phyloP scores from a whole-genome alignment of 2,329 filamentous ascomycete genomes.

The Pseudogymnoascus sp. region DNA sequence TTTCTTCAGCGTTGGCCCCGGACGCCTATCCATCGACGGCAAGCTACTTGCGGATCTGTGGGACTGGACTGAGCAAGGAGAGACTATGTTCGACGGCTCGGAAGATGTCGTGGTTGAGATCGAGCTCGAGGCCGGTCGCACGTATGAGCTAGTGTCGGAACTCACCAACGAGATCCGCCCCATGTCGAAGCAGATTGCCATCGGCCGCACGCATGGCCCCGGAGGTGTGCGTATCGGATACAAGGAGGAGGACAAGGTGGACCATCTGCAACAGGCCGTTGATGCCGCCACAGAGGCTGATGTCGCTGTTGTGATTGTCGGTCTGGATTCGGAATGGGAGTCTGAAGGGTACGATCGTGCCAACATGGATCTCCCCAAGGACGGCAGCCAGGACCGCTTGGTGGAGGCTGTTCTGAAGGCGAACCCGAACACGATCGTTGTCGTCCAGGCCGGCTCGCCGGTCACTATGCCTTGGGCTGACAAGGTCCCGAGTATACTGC shows the following conservation, averaged over 20 bases:
- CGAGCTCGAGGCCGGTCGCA: conserved; percentile 48
- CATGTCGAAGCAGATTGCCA: conserved; percentile 48
- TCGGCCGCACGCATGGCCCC: conserved; percentile 54
- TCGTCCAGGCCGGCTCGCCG: conserved; percentile 62
- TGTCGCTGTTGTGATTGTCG: conserved; percentile 60
- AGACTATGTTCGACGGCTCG: conserved; percentile 64
- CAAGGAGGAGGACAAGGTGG: conserved; percentile 52
- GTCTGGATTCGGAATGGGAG: conserved; percentile 67
- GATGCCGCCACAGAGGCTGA: conserved; percentile 53
- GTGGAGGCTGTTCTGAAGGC: conserved; percentile 53
- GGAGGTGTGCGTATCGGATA: conserved; percentile 66
- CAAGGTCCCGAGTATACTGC: conserved; percentile 56
- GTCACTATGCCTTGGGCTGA: conserved; percentile 64
- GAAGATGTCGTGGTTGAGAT: conserved; percentile 55
- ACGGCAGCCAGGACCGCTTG: conserved; percentile 53
- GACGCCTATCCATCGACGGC: conserved; percentile 51
- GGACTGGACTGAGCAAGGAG: conserved; percentile 61
- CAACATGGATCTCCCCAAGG: conserved; percentile 50
- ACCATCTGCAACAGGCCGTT: conserved; percentile 58
- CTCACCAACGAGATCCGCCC: conserved; percentile 60
- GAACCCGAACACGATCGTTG: conserved; percentile 58
- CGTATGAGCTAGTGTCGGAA: conserved; percentile 54
- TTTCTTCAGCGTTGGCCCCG: conserved; percentile 60
- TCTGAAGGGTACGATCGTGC: conserved; percentile 63
- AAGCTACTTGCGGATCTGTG: conserved; percentile 54